These are phyloP conservation scores for Pterocarpus santalinus DNA, from an alignment of 306 rosid species.

Conservation along the genomic window DNA sequence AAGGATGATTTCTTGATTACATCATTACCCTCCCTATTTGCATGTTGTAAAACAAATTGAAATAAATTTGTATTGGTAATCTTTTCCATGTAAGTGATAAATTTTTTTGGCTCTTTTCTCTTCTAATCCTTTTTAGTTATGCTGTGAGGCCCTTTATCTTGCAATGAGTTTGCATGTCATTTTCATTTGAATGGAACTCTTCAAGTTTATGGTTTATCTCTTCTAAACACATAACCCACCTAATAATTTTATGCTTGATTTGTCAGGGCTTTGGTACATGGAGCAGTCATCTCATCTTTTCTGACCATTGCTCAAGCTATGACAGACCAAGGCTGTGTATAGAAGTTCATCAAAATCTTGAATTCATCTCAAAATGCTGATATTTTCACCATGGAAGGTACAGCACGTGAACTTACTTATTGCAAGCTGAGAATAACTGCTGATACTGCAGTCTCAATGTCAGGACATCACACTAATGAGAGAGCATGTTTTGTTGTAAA, in stretches of 20 bases:
- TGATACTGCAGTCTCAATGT: conserved; percentile 16
- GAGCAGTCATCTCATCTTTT: conserved; percentile 86
- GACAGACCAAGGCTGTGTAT: conserved; percentile 93
- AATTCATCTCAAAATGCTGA: conserved; percentile 35
- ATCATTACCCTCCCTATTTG: no score
- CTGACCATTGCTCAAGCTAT: conserved; percentile 87
- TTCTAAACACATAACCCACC: not conserved
- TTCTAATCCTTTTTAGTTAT: no score
- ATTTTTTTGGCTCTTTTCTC: no score
- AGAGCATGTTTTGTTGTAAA: conserved; percentile 54
- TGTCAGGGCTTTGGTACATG: conserved; percentile 81
- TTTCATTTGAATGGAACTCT: not conserved
- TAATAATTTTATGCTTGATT: conserved; percentile 3
- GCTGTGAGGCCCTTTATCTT: no score
- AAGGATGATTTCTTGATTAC: no score
- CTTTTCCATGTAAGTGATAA: no score
- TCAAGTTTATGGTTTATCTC: not conserved
- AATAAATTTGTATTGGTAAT: no score
- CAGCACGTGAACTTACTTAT: not conserved
- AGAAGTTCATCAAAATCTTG: conserved; percentile 40
- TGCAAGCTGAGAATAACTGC: conserved; percentile 41
- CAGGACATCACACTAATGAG: conserved; percentile 19
- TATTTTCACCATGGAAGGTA: not conserved
- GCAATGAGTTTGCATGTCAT: no score
- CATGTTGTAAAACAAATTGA: no score